Evolutionary conservation across 2,329 filamentous ascomycete species (phyloP).

Genomic region (Mycosphaerelloides madeirae): DNA sequence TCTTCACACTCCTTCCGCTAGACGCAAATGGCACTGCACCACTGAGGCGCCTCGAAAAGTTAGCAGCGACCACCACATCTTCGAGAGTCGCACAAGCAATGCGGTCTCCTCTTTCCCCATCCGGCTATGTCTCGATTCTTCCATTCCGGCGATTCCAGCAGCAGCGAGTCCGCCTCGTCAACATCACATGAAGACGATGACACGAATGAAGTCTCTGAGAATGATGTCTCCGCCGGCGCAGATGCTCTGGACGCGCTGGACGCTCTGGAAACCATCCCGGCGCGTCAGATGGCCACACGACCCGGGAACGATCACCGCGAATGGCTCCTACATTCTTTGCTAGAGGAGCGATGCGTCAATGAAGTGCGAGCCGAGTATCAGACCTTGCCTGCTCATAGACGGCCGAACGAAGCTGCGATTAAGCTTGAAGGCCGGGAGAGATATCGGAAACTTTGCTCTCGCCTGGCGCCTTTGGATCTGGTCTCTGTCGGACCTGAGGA

Average conservation of each 20-base stretch:
- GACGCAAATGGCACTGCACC: too few relatives aligned
- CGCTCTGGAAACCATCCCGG: constrained; percentile 6
- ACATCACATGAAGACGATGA: constrained; percentile 8
- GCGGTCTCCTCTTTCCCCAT: too few relatives aligned
- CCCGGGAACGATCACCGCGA: constrained; percentile 21
- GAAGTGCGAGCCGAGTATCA: constrained; percentile 25
- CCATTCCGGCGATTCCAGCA: constrained; percentile 16
- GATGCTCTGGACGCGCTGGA: constrained; percentile 1
- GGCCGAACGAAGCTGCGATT: constrained; percentile 25
- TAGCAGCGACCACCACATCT: too few relatives aligned
- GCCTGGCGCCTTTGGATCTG: constrained; percentile 34
- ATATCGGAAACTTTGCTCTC: constrained; percentile 36
- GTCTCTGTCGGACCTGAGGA: constrained; percentile 36
- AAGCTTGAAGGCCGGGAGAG: constrained; percentile 33
- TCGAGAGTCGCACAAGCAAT: too few relatives aligned
- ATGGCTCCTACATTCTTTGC: constrained; percentile 41
- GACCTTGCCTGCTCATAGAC: constrained; percentile 18
- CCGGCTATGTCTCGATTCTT: constrained; percentile 22
- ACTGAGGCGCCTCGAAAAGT: too few relatives aligned
- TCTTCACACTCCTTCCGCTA: too few relatives aligned
- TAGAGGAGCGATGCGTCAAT: constrained; percentile 41
- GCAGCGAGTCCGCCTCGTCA: constrained; percentile 15
- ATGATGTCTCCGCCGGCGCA: constrained; percentile 8
- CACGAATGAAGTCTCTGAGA: constrained; percentile 10
- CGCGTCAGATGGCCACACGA: constrained; percentile 2